Conservation (phyloP, 306 rosid species). For the Glycine latifolia region DNA sequence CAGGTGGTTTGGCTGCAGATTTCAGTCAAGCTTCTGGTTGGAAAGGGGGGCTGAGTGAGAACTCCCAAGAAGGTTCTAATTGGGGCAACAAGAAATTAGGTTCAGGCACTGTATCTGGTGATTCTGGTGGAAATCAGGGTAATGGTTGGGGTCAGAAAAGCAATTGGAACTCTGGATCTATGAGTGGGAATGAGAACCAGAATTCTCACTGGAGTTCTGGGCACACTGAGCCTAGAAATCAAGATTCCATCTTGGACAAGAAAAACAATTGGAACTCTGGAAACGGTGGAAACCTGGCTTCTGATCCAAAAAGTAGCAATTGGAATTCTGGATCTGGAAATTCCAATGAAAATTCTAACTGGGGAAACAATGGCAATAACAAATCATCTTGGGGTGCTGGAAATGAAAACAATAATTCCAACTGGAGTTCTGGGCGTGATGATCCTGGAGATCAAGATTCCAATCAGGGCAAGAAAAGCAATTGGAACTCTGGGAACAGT, state of each 20-base stretch:
- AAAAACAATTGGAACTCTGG: conserved; percentile 51
- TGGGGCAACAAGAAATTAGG: conserved; percentile 34
- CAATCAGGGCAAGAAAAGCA: conserved; percentile 48
- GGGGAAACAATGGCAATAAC: conserved; percentile 32
- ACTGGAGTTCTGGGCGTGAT: conserved; percentile 47
- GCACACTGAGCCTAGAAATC: conserved; percentile 31
- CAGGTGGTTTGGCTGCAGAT: conserved; percentile 24
- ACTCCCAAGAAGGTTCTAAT: conserved; percentile 34
- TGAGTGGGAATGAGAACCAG: conserved; percentile 22
- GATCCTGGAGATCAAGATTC: conserved; percentile 50
- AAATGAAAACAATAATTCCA: conserved; percentile 41
- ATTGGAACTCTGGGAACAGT: conserved; percentile 46
- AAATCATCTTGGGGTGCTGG: conserved; percentile 40
- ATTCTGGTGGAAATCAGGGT: conserved; percentile 2
- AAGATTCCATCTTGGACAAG: conserved; percentile 46
- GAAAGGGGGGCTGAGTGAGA: conserved; percentile 38
- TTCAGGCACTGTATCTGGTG: conserved; percentile 15
- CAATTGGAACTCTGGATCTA: not conserved
- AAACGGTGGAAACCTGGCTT: conserved; percentile 34
- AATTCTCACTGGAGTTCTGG: conserved; percentile 41
- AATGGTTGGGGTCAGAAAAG: not conserved
- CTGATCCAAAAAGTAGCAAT: conserved; percentile 17
- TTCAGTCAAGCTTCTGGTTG: conserved; percentile 29
- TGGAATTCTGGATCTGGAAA: conserved; percentile 41
- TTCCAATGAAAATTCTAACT: conserved; percentile 37